Evolutionary conservation across 2,329 filamentous ascomycete species (phyloP), one percentile per base, ranked within the genome.

Genomic region (Dactylellina sp.): DNA sequence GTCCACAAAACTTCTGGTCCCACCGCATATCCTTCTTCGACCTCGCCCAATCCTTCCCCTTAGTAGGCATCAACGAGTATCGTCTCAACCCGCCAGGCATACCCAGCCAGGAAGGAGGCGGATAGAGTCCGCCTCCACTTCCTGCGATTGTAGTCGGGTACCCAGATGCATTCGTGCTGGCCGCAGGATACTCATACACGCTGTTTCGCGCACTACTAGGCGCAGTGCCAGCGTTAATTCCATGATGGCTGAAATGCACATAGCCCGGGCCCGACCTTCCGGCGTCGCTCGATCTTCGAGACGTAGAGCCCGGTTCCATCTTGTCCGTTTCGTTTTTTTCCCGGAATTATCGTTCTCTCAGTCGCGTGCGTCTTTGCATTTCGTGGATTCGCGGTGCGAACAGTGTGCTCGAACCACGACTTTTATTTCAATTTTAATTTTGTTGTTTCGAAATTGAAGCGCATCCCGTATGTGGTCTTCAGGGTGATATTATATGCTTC

Each of bases 1-100:
- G 40, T 1, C 71, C 71, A 18, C 63, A 70, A 52, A 75, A 75
- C 22, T 55, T 61, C 16, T 35, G 16, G 46, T 75, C 64, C 71
- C 71, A 75, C 24, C 56, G 46, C 71, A 70, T 75, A 55, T 75
- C 71, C 57, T 75, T 75, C 61, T 74, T 74, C 28, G 70, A 57
- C 46, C 47, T 40, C 39, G 55, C 47, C 71, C 71, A 75, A 59
- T 75, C 57, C 20, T 75, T 75, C 9, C 71, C 71, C 53, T 70
- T 75, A 4, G 63, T 70, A 35, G 71, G 71, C 71, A 75, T 75
- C 57, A 75, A 59, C 24, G 71, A 47, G 25, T 66, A 66, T 40
- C 70, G n/a, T 40, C 32, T 74, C 24, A 42, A 35, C n/a, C 53
- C 44, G 46, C 39, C 22, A 1, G 60, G 49, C 60, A 20, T 18